These are phyloP conservation scores for Paraphaeosphaeria minitans DNA, from an alignment of 2,329 filamentous ascomycete genomes.

Conservation along the genomic window DNA sequence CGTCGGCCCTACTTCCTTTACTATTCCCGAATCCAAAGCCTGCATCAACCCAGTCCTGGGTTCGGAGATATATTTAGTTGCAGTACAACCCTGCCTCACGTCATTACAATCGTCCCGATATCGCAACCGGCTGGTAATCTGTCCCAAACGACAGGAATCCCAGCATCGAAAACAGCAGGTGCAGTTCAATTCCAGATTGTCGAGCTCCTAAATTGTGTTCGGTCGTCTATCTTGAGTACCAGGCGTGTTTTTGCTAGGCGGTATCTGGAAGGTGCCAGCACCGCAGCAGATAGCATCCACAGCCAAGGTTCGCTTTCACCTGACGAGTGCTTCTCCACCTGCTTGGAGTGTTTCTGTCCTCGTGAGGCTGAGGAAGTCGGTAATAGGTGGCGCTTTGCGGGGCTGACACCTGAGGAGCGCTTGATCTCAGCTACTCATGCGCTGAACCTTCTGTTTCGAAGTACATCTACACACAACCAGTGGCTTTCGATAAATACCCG, in stretches of 20 bases:
- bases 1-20: background rate
- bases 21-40: background rate
- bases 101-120: slow-evolving; percentile 7
- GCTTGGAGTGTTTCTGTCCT: slow-evolving; percentile 4
- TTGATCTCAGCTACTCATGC: slow-evolving; percentile 1
- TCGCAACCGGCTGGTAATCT: slow-evolving; percentile 6
- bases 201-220: slow-evolving; percentile 6
- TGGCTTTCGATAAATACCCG: background rate
- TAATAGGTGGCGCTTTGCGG: background rate
- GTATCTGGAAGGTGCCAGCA: slow-evolving; percentile 37
- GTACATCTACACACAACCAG: slow-evolving; percentile 13
- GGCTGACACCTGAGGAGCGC: background rate
- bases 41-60: slow-evolving; percentile 6
- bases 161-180: slow-evolving; percentile 6
- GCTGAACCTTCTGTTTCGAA: background rate
- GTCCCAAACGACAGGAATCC: background rate
- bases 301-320: slow-evolving; percentile 16
- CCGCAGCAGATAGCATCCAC: slow-evolving; percentile 21
- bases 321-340: slow-evolving; percentile 12
- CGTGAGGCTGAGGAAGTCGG: background rate
- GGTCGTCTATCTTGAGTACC: slow-evolving; percentile 19
- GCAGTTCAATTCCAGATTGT: slow-evolving; percentile 5
- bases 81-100: slow-evolving; percentile 8
- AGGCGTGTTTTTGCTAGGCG: slow-evolving; percentile 27
- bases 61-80: slow-evolving; percentile 7